Conservation (phyloP, 2,329 filamentous ascomycete species). For the Sphaerulina vaccinii region DNA sequence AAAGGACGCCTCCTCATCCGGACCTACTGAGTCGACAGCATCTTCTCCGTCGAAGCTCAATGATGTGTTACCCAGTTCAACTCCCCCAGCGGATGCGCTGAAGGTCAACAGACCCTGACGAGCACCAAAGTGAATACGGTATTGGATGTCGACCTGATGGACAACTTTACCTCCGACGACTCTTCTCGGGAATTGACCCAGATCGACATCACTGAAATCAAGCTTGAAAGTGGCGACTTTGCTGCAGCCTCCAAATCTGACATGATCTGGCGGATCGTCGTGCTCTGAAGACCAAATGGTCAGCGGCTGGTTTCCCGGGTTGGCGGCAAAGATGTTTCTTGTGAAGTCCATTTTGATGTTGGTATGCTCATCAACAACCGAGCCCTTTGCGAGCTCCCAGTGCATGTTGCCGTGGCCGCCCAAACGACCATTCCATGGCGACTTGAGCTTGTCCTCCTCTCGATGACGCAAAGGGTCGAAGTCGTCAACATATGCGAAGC, state of each 20-base stretch:
- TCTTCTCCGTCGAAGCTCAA: constrained; percentile 11
- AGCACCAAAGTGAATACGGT: constrained; percentile 11
- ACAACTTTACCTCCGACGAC: not conserved
- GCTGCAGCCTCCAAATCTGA: not conserved
- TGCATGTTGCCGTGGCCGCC: not conserved
- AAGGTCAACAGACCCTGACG: constrained; percentile 11
- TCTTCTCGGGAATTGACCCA: not conserved
- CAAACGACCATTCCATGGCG: not conserved
- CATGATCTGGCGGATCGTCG: constrained; percentile 12
- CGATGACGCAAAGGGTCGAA: constrained; percentile 13
- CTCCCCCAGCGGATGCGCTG: not conserved
- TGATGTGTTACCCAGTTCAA: constrained; percentile 4
- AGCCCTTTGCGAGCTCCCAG: constrained; percentile 18
- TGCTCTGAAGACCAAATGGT: constrained; percentile 5
- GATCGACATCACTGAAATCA: constrained; percentile 5
- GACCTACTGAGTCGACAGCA: not conserved
- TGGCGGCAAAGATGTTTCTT: not conserved
- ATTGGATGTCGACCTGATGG: not conserved
- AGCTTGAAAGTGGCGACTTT: constrained; percentile 12
- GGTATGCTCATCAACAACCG: constrained; percentile 17
- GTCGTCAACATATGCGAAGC: not conserved
- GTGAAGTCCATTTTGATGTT: constrained; percentile 2
- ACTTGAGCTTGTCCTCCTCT: not conserved
- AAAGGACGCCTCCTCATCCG: too few relatives aligned
- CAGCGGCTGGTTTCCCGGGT: not conserved